phyloP scores from a whole-genome alignment of 345 rosid genomes.

The Gossypium mustelinum region DNA sequence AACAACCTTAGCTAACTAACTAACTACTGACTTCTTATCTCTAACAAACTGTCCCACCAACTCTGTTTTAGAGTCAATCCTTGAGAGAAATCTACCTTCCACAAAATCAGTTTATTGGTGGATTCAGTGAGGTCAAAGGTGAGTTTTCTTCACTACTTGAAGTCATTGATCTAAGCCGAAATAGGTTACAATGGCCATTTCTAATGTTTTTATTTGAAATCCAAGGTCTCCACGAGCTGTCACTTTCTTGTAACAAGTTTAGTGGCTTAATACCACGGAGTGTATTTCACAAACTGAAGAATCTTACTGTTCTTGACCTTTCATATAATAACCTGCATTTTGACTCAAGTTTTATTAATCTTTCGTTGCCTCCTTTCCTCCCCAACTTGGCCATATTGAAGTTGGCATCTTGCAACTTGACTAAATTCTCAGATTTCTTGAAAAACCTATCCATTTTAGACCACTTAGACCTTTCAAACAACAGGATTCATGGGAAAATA shows the following conservation, averaged over 20 bases:
- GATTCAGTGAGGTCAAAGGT: neutral
- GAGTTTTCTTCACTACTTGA: slow-evolving; percentile 7
- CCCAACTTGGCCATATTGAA: slow-evolving; percentile 18
- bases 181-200: slow-evolving; percentile 30
- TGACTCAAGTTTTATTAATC: neutral
- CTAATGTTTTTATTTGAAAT: slow-evolving; percentile 20
- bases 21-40: too few species aligned
- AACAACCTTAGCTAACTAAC: too few species aligned
- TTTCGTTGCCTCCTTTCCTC: neutral
- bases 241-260: slow-evolving; percentile 45
- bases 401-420: slow-evolving; percentile 46
- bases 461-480: slow-evolving; percentile 40
- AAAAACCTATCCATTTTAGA: slow-evolving; percentile 7
- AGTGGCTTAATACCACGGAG: slow-evolving; percentile 24
- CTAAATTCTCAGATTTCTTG: slow-evolving; percentile 23
- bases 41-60: slow-evolving; percentile 15
- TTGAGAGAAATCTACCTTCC: slow-evolving; percentile 14
- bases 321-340: slow-evolving; percentile 37
- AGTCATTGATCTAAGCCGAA: slow-evolving; percentile 33
- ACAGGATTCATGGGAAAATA: slow-evolving; percentile 31
- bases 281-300: slow-evolving; percentile 20
- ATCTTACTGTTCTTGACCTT: slow-evolving; percentile 33
- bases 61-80: slow-evolving; percentile 20
- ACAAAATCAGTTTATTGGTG: slow-evolving; percentile 34
- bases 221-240: slow-evolving; percentile 20